phyloP scores from a whole-genome alignment of 2,329 filamentous ascomycete genomes.

The Fusarium proliferatum region DNA sequence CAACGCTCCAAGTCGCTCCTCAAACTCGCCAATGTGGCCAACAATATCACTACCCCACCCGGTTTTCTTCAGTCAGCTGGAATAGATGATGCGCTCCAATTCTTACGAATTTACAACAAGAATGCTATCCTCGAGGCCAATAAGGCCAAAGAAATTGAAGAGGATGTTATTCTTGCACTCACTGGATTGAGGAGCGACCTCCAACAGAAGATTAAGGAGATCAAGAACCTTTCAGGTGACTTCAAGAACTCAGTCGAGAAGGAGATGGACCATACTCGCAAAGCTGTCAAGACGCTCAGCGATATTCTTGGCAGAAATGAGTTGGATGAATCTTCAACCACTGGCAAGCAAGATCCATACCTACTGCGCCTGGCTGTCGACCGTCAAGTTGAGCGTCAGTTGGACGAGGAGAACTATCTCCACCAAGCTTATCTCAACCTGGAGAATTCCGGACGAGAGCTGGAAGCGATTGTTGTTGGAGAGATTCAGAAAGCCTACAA shows the following conservation, averaged over 20 bases:
- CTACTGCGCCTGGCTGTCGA: constrained; percentile 88
- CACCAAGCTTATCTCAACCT: constrained; percentile 96
- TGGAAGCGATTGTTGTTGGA: constrained; percentile 95
- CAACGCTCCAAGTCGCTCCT: constrained; percentile 82
- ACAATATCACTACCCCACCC: constrained; percentile 79
- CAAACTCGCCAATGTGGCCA: constrained; percentile 85
- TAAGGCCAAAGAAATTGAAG: constrained; percentile 91
- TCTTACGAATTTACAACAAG: constrained; percentile 85
- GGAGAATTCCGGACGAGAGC: constrained; percentile 91
- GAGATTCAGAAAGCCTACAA: constrained; percentile 99
- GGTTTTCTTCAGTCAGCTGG: constrained; percentile 84
- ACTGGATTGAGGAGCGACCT: constrained; percentile 88
- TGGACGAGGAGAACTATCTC: constrained; percentile 97
- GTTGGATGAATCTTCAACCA: constrained; percentile 75
- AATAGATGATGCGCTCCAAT: constrained; percentile 86
- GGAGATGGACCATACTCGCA: constrained; percentile 87
- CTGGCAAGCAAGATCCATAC: constrained; percentile 92
- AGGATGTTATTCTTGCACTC: constrained; percentile 88
- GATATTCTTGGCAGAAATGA: constrained; percentile 85
- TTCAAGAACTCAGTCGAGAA: constrained; percentile 98
- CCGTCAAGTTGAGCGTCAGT: constrained; percentile 88
- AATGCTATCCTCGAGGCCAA: constrained; percentile 81
- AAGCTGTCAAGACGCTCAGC: constrained; percentile 81
- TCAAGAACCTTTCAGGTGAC: constrained; percentile 90
- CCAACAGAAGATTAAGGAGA: constrained; percentile 97